Conservation (phyloP, 345 rosid genomes). For the Cochlearia excelsa region DNA sequence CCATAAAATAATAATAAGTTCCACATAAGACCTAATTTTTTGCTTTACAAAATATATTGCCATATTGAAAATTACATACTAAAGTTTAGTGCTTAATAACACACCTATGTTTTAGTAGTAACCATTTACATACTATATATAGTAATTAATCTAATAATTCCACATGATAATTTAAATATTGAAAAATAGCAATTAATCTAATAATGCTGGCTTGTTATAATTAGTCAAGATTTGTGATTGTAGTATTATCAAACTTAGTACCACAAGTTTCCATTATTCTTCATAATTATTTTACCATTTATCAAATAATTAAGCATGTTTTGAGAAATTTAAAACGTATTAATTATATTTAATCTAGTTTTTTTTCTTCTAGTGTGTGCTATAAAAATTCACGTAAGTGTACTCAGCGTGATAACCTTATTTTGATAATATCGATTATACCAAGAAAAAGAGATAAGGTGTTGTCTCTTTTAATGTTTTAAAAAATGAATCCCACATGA, state of each 20-base stretch:
- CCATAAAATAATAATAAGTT: too few relatives aligned
- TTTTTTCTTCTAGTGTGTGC: neutral
- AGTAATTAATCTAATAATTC: too few relatives aligned
- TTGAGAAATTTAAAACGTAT: neutral
- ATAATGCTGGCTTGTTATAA: too few relatives aligned
- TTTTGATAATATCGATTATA: constrained; percentile 11
- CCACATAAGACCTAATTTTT: too few relatives aligned
- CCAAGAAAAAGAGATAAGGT: constrained; percentile 32
- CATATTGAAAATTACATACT: too few relatives aligned
- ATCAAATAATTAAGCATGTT: neutral
- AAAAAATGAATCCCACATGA: constrained; percentile 24
- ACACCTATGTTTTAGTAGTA: too few relatives aligned
- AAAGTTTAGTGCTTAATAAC: too few relatives aligned
- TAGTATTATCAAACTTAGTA: neutral
- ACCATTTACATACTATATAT: too few relatives aligned
- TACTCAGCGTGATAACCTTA: constrained; percentile 16
- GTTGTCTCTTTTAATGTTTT: constrained; percentile 29
- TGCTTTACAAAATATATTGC: too few relatives aligned
- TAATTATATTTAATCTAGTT: neutral
- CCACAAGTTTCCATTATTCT: constrained; percentile 4
- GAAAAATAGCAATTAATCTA: too few relatives aligned
- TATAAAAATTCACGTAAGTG: constrained; percentile 21
- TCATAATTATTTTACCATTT: constrained; percentile 9
- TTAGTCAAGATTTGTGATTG: too few relatives aligned
- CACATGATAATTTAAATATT: too few relatives aligned